phyloP scores from a whole-genome alignment of 192 early-diverging fungal species.

The Entophlyctis luteolus region DNA sequence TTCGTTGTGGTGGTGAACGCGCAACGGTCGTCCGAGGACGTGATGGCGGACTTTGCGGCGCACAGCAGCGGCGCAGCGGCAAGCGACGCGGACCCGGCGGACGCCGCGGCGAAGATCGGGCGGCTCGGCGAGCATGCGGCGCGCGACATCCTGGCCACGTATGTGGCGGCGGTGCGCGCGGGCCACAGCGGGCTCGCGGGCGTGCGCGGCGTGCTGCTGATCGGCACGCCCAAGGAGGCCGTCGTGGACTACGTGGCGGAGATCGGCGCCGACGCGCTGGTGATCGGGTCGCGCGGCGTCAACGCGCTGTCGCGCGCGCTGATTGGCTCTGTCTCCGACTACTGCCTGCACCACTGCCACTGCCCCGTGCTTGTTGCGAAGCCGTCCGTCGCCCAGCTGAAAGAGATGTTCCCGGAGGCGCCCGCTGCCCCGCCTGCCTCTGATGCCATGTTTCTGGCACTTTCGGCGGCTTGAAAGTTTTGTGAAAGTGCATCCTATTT shows the following conservation, averaged over 20 bases:
- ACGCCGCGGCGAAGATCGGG: conserved; percentile 2
- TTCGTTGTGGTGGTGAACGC: conserved; percentile 4
- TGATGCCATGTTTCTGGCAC: too few relatives aligned
- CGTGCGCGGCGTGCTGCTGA: background rate
- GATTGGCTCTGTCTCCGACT: background rate
- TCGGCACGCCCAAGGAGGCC: conserved; percentile 38
- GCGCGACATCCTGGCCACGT: background rate
- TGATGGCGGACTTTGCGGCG: too few relatives aligned
- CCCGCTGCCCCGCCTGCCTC: too few relatives aligned
- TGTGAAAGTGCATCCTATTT: too few relatives aligned
- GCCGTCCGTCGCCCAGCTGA: background rate
- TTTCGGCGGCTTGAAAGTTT: too few relatives aligned
- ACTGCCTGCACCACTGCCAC: conserved; percentile 10
- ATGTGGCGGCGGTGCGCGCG: background rate
- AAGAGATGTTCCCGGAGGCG: too few relatives aligned
- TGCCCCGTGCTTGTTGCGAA: conserved; percentile 22
- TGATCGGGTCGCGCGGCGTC: conserved; percentile 57
- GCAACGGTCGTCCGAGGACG: conserved; percentile 8
- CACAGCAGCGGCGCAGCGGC: too few relatives aligned
- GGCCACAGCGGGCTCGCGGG: conserved; percentile 2
- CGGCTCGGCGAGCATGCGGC: conserved; percentile 8
- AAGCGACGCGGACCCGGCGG: too few relatives aligned
- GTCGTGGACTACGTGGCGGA: conserved; percentile 54
- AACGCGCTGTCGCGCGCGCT: conserved; percentile 48
- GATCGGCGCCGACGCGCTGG: conserved; percentile 41